phyloP scores from a whole-genome alignment of 176 grass and related monocot genomes.

The Eleusine indica region DNA sequence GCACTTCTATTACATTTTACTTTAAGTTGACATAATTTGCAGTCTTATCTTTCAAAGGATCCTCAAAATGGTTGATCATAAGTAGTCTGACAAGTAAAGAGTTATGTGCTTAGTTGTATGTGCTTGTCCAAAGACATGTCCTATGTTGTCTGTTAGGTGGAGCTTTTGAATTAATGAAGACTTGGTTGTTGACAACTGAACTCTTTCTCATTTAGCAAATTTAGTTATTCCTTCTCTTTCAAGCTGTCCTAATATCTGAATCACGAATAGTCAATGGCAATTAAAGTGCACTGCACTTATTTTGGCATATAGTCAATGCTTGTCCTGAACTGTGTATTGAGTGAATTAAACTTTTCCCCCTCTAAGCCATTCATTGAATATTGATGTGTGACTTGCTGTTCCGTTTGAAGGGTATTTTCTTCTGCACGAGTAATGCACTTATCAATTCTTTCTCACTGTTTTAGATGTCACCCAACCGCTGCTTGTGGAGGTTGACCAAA shows the following conservation, averaged over 20 bases:
- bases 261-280: background rate
- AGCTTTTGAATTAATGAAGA: background rate
- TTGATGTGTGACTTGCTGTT: background rate
- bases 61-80: constrained; percentile 7
- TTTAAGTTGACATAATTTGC: background rate
- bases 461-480: constrained; percentile 91
- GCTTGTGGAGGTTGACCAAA: constrained; percentile 98
- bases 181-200: constrained; percentile 1
- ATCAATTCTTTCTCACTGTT: constrained; percentile 18
- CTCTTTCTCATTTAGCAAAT: background rate
- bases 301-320: constrained; percentile 19
- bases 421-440: background rate
- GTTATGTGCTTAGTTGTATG: background rate
- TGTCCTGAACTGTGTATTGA: background rate
- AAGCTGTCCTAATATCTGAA: background rate
- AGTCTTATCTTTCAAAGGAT: background rate
- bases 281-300: background rate
- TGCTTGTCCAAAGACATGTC: constrained; percentile 4
- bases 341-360: too few species aligned
- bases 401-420: background rate
- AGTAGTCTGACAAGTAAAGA: constrained; percentile 5
- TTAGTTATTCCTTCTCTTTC: background rate
- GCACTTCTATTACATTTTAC: background rate
- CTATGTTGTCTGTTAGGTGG: background rate
- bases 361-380: too few species aligned